phyloP scores from a whole-genome alignment of 768 basidiomycete species.

The Hygrophorus russula region DNA sequence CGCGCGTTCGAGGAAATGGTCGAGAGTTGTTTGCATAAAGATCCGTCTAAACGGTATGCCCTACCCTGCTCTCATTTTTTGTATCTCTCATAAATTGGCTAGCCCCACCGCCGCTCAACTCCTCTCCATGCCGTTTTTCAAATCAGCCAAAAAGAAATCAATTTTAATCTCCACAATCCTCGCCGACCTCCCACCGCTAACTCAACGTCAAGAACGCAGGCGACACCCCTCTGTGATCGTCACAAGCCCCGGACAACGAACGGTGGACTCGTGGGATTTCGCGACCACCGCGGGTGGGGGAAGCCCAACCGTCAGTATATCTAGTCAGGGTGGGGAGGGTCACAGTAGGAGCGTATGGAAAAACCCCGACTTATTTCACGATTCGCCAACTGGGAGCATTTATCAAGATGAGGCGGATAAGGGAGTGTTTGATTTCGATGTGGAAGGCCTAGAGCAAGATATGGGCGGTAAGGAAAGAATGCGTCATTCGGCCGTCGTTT shows the following conservation, averaged over 20 bases:
- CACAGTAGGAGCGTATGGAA: constrained; percentile 8
- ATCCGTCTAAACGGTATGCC: constrained; percentile 61
- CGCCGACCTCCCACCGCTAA: constrained; percentile 61
- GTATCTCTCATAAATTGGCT: not conserved
- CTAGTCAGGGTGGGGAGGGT: constrained; percentile 12
- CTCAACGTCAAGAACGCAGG: constrained; percentile 62
- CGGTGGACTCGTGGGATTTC: constrained; percentile 81
- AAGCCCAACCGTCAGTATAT: constrained; percentile 13
- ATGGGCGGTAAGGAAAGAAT: no score
- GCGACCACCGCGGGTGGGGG: constrained; percentile 27
- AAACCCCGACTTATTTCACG: not conserved
- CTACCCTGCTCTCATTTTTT: not conserved
- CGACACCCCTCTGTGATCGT: constrained; percentile 12
- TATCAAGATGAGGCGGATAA: no score
- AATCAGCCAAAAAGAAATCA: constrained; percentile 61
- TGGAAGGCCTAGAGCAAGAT: no score
- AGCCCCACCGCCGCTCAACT: constrained; percentile 74
- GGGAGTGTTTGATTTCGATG: no score
- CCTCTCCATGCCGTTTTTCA: constrained; percentile 74
- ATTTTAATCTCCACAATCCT: constrained; percentile 73
- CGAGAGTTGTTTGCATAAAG: constrained; percentile 73
- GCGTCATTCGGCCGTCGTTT: no score
- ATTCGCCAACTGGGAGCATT: no score
- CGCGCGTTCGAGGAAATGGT: constrained; percentile 76
- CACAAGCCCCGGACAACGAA: constrained; percentile 26